These are phyloP conservation scores for Caloboletus inedulis DNA, from an alignment of 1,284 basidiomycete genomes.

Conservation along the genomic window DNA sequence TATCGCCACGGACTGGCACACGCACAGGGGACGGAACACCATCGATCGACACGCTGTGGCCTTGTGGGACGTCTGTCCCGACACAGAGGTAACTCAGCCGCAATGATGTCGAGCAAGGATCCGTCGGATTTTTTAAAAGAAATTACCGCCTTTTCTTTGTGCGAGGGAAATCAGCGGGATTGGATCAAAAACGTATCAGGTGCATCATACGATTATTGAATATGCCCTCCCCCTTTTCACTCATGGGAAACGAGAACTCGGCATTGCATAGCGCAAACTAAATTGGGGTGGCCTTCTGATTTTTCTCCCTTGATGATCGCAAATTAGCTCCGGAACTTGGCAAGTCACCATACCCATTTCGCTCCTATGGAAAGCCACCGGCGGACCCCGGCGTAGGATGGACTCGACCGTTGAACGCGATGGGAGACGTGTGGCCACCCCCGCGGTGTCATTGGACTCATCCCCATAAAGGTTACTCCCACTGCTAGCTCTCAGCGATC, in stretches of 20 bases:
- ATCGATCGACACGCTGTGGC: not conserved
- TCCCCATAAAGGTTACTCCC: too few species aligned
- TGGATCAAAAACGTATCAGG: not conserved
- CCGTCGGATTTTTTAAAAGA: not conserved
- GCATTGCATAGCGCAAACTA: constrained; percentile 4
- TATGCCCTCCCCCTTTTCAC: not conserved
- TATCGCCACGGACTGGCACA: not conserved
- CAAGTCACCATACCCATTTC: not conserved
- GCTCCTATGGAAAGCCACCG: not conserved
- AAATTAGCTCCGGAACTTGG: not conserved
- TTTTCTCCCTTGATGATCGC: constrained; percentile 20
- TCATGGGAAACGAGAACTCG: not conserved
- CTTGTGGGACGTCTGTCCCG: not conserved
- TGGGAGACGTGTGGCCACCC: not conserved
- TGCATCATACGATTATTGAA: not conserved
- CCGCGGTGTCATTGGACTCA: not conserved
- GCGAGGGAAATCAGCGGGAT: not conserved
- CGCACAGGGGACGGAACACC: not conserved
- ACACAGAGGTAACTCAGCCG: not conserved
- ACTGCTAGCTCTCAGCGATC: constrained; percentile 3
- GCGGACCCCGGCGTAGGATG: not conserved
- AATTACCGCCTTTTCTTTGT: not conserved
- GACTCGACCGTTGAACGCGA: not conserved
- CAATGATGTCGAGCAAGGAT: not conserved
- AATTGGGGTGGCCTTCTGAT: constrained; percentile 2